Percentiles rank a stretch among this genome's conserved stretches.
phyloP scores from a whole-genome alignment of 805 yeast genomes.

The Suhomyces sp. region DNA sequence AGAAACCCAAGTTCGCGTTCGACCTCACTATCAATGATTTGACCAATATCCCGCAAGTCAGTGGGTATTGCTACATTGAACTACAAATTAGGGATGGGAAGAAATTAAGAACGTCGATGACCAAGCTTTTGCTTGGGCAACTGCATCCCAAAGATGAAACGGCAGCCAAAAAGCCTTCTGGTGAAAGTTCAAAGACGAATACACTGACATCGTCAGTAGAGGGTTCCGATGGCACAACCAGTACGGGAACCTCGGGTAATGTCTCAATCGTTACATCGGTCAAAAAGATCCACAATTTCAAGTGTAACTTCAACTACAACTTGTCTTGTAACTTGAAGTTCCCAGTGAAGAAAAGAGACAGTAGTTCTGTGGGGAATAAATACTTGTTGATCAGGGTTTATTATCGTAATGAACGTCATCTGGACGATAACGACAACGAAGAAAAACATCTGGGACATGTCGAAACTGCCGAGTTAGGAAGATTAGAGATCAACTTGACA shows the following conservation, averaged over 20 bases:
- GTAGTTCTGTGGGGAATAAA: conserved; percentile 41
- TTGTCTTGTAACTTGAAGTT: conserved; percentile 38
- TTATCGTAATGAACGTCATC: conserved; percentile 21
- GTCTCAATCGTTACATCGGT: conserved; percentile 29
- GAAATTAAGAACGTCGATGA: conserved; percentile 12
- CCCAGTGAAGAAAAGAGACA: conserved; percentile 33
- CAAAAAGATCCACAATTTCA: conserved; percentile 37
- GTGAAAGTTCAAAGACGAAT: neutral
- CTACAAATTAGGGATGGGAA: conserved; percentile 57
- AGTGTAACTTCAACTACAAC: conserved; percentile 35
- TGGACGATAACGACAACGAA: neutral
- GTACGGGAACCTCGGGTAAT: conserved; percentile 15
- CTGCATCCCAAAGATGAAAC: conserved; percentile 1
- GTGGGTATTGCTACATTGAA: conserved; percentile 65
- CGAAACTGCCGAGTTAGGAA: conserved; percentile 56
- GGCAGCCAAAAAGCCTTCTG: neutral
- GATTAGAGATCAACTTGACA: conserved; percentile 61
- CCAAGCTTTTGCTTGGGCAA: conserved; percentile 8
- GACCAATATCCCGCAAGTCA: conserved; percentile 78
- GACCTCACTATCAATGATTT: conserved; percentile 61
- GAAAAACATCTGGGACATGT: conserved; percentile 6
- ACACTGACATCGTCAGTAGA: neutral
- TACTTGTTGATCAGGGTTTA: conserved; percentile 36
- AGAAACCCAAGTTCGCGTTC: conserved; percentile 61
- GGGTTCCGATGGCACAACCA: neutral